Percentiles rank a stretch among this genome's conserved stretches.
phyloP scores from a whole-genome alignment of 345 rosid genomes.

The Arabis hirsuta region DNA sequence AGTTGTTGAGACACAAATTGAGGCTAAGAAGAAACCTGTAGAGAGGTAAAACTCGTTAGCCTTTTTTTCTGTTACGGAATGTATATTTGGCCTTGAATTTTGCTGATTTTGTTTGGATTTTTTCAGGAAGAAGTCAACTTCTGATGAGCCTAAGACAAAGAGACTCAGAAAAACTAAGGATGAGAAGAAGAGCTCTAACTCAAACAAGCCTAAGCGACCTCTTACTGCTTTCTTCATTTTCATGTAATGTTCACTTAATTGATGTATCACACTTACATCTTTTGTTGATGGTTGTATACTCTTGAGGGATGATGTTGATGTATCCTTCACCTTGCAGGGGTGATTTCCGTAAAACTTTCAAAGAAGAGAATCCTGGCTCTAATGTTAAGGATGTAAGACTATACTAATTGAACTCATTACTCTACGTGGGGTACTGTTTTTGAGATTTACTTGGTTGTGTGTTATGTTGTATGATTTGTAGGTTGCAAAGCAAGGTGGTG shows the following conservation, averaged over 20 bases:
- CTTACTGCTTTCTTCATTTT: conserved; percentile 88
- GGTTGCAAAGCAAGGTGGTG: conserved; percentile 87
- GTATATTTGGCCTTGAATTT: not conserved
- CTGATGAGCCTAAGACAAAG: conserved; percentile 77
- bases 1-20: conserved; percentile 68
- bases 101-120: not conserved
- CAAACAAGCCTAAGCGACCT: conserved; percentile 74
- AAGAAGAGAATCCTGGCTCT: conserved; percentile 61
- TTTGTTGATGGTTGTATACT: not conserved
- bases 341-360: conserved; percentile 70
- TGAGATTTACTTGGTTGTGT: not conserved
- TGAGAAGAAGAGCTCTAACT: conserved; percentile 48
- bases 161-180: conserved; percentile 51
- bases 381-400: conserved; percentile 63
- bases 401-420: not conserved
- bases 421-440: not conserved
- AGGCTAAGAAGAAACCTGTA: conserved; percentile 61
- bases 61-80: not conserved
- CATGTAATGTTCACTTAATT: conserved; percentile 48
- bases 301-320: conserved; percentile 11
- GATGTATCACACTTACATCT: not conserved
- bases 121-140: conserved; percentile 61
- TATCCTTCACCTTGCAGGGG: conserved; percentile 49
- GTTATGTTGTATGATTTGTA: conserved; percentile 21
- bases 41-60: conserved; percentile 56